Evolutionary conservation across 306 rosid genomes (phyloP).

Genomic region (Rubus parviflorus): DNA sequence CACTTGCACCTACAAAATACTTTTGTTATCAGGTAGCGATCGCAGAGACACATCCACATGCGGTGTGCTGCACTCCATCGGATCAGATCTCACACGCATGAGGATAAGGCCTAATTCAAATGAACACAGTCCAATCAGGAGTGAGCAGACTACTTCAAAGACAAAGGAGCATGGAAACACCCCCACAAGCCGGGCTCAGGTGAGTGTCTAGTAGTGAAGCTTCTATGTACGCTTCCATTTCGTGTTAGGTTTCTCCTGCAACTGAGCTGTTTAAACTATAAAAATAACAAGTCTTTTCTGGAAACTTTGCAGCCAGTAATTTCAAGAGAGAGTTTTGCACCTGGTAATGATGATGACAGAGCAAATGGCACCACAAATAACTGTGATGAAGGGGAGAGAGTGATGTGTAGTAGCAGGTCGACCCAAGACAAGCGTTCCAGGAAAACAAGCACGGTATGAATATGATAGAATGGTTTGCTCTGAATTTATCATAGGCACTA

Average conservation of each 20-base stretch:
- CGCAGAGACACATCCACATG: slow-evolving; percentile 65
- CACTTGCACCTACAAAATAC: slow-evolving; percentile 20
- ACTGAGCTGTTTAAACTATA: not conserved
- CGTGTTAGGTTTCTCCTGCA: not conserved
- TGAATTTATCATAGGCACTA: not conserved
- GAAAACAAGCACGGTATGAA: slow-evolving; percentile 82
- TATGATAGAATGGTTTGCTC: not conserved
- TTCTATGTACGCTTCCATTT: not conserved
- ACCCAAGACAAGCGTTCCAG: slow-evolving; percentile 74
- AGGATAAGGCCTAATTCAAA: slow-evolving; percentile 51
- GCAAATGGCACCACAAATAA: slow-evolving; percentile 43
- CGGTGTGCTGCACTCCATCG: slow-evolving; percentile 81
- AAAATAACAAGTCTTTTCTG: no score
- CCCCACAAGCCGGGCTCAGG: slow-evolving; percentile 75
- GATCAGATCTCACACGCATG: slow-evolving; percentile 96
- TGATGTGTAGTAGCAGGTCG: slow-evolving; percentile 45
- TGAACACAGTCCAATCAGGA: slow-evolving; percentile 45
- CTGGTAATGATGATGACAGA: slow-evolving; percentile 49
- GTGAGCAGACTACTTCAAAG: slow-evolving; percentile 49
- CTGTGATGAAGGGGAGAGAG: slow-evolving; percentile 53
- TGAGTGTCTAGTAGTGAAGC: slow-evolving; percentile 22
- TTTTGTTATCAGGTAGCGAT: slow-evolving; percentile 50
- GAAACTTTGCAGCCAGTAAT: slow-evolving; percentile 59
- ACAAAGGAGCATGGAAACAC: slow-evolving; percentile 58
- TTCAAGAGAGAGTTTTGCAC: slow-evolving; percentile 82